Conservation (phyloP, 2,329 filamentous ascomycete species). For the Sclerotinia minor region DNA sequence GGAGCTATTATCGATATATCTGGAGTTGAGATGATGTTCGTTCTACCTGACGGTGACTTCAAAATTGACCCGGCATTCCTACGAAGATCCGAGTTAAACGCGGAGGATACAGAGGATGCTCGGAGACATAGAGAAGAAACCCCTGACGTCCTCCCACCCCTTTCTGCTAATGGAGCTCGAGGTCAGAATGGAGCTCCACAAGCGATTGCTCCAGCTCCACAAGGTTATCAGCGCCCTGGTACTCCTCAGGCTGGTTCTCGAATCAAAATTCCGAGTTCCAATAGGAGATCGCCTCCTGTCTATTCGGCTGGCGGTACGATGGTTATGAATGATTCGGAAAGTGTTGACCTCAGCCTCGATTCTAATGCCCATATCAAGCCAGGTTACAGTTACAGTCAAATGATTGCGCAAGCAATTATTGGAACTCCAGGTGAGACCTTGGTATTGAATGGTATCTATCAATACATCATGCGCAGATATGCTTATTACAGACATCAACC, state of each 20-base stretch:
- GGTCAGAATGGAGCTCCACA: constrained; percentile 43
- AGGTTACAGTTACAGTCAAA: constrained; percentile 91
- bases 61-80: constrained; percentile 69
- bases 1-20: constrained; percentile 91
- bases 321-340: constrained; percentile 48
- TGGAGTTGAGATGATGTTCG: constrained; percentile 97
- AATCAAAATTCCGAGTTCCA: constrained; percentile 32
- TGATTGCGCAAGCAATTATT: constrained; percentile 95
- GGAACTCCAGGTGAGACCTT: constrained; percentile 83
- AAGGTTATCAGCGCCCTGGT: constrained; percentile 59
- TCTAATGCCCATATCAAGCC: constrained; percentile 90
- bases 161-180: constrained; percentile 7
- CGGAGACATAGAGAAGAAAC: constrained; percentile 9
- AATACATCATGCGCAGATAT: constrained; percentile 86
- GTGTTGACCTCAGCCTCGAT: constrained; percentile 78
- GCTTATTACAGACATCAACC: constrained; percentile 84
- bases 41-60: constrained; percentile 72
- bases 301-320: constrained; percentile 44
- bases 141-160: background rate
- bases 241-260: constrained; percentile 50
- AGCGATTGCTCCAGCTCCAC: constrained; percentile 59
- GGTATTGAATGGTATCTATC: constrained; percentile 90
- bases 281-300: constrained; percentile 36
- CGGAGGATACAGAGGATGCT: constrained; percentile 10
- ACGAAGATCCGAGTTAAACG: constrained; percentile 58